These are phyloP conservation scores for Pythium oligandrum DNA, from an alignment of 352 stramenopile genomes.

Conservation along the genomic window DNA sequence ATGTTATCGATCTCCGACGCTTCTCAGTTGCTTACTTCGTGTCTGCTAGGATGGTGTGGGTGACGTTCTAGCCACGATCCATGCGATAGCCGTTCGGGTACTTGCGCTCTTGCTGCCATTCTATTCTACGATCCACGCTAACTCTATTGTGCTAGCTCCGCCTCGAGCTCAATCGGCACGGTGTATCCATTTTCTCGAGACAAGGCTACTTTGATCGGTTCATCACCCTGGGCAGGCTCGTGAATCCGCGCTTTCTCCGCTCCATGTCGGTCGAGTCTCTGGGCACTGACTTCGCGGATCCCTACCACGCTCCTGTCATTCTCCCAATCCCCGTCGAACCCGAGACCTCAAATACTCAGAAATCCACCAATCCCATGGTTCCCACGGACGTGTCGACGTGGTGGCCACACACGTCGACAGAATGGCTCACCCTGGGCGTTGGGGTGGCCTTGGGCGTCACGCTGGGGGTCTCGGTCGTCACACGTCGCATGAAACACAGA, in stretches of 20 bases:
- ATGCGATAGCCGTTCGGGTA: constrained; percentile 51
- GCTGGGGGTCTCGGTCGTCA: not conserved
- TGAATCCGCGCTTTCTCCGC: constrained; percentile 10
- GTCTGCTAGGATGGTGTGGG: constrained; percentile 37
- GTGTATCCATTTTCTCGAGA: not conserved
- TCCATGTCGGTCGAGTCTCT: constrained; percentile 5
- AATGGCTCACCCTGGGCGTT: constrained; percentile 16
- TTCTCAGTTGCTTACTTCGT: not conserved
- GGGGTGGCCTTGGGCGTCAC: constrained; percentile 11
- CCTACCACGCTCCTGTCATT: too few species aligned
- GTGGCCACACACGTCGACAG: constrained; percentile 4
- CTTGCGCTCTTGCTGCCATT: constrained; percentile 2
- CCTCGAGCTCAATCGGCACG: constrained; percentile 4
- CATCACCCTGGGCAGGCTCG: not conserved
- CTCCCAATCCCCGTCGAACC: too few species aligned
- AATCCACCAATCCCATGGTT: too few species aligned
- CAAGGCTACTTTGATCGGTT: constrained; percentile 11
- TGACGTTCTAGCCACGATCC: constrained; percentile 47
- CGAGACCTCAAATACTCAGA: too few species aligned
- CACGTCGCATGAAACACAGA: not conserved
- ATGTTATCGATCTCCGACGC: too few species aligned
- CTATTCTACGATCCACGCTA: not conserved
- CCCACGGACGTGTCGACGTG: not conserved
- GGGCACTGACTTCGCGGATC: not conserved
- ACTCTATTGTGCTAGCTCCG: constrained; percentile 9